These are phyloP conservation scores for Parathielavia appendiculata DNA, from an alignment of 495 filamentous ascomycete genomes.

Conservation along the genomic window DNA sequence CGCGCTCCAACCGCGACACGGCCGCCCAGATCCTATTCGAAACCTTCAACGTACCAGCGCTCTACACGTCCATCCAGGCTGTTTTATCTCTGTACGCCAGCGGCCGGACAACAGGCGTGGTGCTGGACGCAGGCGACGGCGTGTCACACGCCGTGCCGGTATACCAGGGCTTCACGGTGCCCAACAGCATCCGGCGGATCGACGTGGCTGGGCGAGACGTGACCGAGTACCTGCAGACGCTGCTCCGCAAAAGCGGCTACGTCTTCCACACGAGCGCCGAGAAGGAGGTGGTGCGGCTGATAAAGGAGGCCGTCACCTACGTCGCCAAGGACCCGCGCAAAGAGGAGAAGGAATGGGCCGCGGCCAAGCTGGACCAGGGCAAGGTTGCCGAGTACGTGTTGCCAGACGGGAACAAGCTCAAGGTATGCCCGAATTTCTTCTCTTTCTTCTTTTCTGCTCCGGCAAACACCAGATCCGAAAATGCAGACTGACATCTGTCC, in stretches of 20 bases:
- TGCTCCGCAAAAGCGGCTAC: conserved; percentile 87
- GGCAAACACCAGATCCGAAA: not conserved
- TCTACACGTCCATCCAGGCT: conserved; percentile 96
- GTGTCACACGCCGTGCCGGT: conserved; percentile 97
- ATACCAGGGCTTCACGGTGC: conserved; percentile 96
- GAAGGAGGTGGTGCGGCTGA: conserved; percentile 93
- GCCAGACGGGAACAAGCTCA: conserved; percentile 88
- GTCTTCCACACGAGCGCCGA: conserved; percentile 97
- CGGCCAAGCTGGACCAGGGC: conserved; percentile 52
- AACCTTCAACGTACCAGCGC: conserved; percentile 94
- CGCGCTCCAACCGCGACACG: conserved; percentile 89
- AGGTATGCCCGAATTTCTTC: conserved; percentile 48
- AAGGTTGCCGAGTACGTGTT: conserved; percentile 82
- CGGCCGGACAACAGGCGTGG: conserved; percentile 92
- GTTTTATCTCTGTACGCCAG: conserved; percentile 95
- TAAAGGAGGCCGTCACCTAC: conserved; percentile 93
- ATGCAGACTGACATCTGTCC: conserved; percentile 9
- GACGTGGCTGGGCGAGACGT: conserved; percentile 98
- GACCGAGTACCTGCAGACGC: conserved; percentile 87
- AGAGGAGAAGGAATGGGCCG: conserved; percentile 94
- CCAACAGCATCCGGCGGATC: conserved; percentile 87
- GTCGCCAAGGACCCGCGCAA: conserved; percentile 85
- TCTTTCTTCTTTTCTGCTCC: not conserved
- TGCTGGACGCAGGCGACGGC: conserved; percentile 91
- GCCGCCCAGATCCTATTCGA: conserved; percentile 98